Conservation (phyloP, 257 asterid genomes). For the Misopates orontium region DNA sequence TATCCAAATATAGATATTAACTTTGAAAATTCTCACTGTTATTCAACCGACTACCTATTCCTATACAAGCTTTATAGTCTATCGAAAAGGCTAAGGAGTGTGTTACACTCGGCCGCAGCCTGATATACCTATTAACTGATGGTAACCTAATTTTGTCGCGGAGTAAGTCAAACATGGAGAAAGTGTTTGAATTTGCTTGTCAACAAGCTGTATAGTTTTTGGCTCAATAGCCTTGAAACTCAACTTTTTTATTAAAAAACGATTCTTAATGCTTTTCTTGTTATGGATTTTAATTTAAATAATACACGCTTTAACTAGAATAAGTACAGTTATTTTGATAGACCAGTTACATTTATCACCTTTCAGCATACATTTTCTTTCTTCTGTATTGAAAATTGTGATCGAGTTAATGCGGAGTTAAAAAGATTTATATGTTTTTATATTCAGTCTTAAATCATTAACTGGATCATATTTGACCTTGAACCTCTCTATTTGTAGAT, state of each 20-base stretch:
- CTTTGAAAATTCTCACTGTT: neutral
- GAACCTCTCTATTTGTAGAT: neutral
- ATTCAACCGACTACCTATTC: neutral
- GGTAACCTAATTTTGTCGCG: neutral
- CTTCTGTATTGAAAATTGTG: neutral
- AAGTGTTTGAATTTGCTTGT: neutral
- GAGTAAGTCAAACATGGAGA: neutral
- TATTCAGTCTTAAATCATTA: neutral
- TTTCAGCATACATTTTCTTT: too few species aligned
- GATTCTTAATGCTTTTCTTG: neutral
- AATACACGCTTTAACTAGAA: neutral
- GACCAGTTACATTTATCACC: too few species aligned
- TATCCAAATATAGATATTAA: neutral
- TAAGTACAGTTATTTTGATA: neutral
- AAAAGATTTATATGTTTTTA: neutral
- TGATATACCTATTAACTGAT: neutral
- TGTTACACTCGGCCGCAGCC: neutral
- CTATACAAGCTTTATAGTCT: neutral
- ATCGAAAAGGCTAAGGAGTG: neutral
- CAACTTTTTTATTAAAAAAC: neutral
- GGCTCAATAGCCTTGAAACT: neutral
- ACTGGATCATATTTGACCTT: conserved; percentile 1
- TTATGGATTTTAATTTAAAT: neutral
- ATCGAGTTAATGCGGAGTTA: neutral
- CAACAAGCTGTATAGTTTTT: neutral